Base-by-base conservation (phyloP, 2,329 filamentous ascomycete species). In the Polytolypa hystricis region DNA sequence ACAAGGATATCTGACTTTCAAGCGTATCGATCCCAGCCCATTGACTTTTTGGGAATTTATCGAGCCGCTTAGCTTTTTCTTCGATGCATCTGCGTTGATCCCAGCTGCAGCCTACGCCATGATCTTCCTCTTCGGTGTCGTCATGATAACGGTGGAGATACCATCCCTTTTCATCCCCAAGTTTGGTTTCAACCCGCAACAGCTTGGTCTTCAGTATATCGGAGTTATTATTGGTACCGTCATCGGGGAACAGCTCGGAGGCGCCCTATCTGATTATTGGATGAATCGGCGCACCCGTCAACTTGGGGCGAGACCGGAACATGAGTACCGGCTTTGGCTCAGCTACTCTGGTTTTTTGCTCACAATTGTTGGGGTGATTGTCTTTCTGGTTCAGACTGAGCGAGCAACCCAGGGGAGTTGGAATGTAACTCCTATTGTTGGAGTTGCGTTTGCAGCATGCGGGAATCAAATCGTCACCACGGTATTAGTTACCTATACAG, bases 391-490 rank as follows among this genome's bases (percentile, higher is more conserved):
- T 1, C 66, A 69, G 40, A 58, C 66, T 1, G 54, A 70, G 27
- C 56, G 66, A 15, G 65, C 67, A 1, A 46, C 51, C 0, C 48
- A 55, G 0, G 52, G 57, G 0, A 50, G 63, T 2, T 78, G 70
- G 67, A 71, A 76, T 38, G 62, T 76, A 4, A 73, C 70, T 0
- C 74, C 74, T 0, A 57, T 74, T 10, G 48, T 77, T 11, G 73
- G 73, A 4, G 64, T 62, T 4, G 72, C 63, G 2, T 66, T 71
- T 42, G 62, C 60, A 0, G 67, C 65, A 1, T 67, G 64, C 4
- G 74, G 74, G 0, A 76, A 75, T 41, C 74, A 78, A 51, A 67
- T 79, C 28, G 63, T 77, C 11, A 77, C 74, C 0, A 77, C 74
- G 0, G 68, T 77, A 2, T 49, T 74, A 29, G 69, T 75, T 16